These are phyloP conservation scores for Abrus precatorius DNA, from an alignment of 306 rosid species.

Conservation along the genomic window DNA sequence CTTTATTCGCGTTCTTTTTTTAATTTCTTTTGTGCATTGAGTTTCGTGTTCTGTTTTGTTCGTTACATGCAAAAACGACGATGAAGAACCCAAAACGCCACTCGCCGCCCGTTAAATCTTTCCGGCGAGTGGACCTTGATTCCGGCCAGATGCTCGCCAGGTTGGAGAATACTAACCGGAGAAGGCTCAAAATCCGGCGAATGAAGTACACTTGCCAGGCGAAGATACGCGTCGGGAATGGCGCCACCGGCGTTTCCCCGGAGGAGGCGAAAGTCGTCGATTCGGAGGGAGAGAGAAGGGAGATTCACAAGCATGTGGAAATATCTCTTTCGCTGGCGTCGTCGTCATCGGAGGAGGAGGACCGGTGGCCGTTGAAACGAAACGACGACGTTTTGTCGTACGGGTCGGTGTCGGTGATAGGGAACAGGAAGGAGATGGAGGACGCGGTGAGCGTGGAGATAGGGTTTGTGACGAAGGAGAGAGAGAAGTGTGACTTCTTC, in stretches of 20 bases:
- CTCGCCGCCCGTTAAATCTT: constrained; percentile 6
- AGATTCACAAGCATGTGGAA: constrained; percentile 42
- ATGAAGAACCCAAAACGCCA: constrained; percentile 31
- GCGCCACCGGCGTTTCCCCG: not conserved
- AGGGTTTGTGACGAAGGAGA: constrained; percentile 52
- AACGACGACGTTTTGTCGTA: constrained; percentile 44
- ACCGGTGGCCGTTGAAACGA: not conserved
- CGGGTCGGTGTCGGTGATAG: constrained; percentile 76
- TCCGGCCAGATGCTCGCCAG: constrained; percentile 10
- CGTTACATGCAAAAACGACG: constrained; percentile 40
- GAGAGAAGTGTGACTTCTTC: constrained; percentile 65
- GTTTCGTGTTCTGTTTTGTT: not conserved
- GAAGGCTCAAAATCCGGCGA: constrained; percentile 56
- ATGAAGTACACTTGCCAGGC: constrained; percentile 60
- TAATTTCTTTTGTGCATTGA: no score
- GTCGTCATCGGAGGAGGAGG: constrained; percentile 41
- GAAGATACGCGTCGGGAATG: constrained; percentile 45
- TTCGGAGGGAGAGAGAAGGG: not conserved
- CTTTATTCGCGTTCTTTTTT: not conserved
- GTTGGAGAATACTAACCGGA: constrained; percentile 46
- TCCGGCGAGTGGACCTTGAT: constrained; percentile 5
- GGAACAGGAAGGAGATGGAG: constrained; percentile 89
- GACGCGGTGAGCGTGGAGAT: constrained; percentile 79
- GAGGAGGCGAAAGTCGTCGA: not conserved
- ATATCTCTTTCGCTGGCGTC: constrained; percentile 53